phyloP scores from a whole-genome alignment of 371 early-diverging fungal species.

The Lichtheimia hyalospora region DNA sequence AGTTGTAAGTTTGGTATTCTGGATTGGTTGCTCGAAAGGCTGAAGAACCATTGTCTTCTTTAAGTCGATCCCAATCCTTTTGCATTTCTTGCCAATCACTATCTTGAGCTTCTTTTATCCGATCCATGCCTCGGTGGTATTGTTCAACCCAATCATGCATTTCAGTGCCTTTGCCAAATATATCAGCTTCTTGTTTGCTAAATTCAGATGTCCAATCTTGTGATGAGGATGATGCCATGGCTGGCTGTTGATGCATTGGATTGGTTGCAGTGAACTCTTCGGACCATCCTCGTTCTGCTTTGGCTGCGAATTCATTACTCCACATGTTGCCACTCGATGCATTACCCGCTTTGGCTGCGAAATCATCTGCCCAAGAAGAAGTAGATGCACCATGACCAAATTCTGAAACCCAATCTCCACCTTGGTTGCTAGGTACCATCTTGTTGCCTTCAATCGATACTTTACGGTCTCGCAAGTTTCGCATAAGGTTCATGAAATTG shows the following conservation, averaged over 20 bases:
- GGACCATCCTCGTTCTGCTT: constrained; percentile 62
- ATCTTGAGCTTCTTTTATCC: constrained; percentile 66
- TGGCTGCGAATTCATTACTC: constrained; percentile 53
- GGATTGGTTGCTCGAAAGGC: constrained; percentile 69
- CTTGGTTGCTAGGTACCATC: constrained; percentile 50
- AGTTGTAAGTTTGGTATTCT: constrained; percentile 73
- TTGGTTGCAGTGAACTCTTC: constrained; percentile 41
- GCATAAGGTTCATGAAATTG: constrained; percentile 89
- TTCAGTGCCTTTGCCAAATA: constrained; percentile 40
- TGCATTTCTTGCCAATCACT: constrained; percentile 78
- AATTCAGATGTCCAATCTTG: constrained; percentile 43
- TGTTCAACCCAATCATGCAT: constrained; percentile 71
- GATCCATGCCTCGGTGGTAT: constrained; percentile 71
- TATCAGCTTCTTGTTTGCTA: constrained; percentile 37
- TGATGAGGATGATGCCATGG: background rate
- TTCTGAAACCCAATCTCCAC: constrained; percentile 41
- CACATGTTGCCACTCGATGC: constrained; percentile 52
- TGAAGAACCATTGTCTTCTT: constrained; percentile 39
- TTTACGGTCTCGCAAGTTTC: constrained; percentile 84
- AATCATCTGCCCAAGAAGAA: constrained; percentile 55
- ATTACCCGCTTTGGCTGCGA: constrained; percentile 30
- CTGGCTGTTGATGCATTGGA: background rate
- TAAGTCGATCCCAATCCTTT: constrained; percentile 75
- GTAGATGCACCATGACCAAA: constrained; percentile 32
- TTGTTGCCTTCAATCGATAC: constrained; percentile 84